Evolutionary conservation across 768 basidiomycete species (phyloP).

Genomic region (Serendipita sp.): DNA sequence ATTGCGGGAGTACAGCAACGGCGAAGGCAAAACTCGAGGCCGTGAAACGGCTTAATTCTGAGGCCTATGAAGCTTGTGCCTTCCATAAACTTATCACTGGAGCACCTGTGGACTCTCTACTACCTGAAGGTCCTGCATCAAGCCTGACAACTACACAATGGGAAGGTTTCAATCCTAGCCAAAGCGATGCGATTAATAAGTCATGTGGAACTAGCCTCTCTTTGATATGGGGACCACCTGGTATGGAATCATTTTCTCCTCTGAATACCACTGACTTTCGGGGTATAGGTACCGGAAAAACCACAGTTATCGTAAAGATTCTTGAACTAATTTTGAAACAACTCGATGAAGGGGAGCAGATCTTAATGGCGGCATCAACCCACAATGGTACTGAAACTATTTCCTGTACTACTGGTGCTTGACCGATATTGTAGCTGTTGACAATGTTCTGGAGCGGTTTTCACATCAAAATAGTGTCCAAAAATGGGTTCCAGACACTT

Average conservation of each 20-base stretch:
- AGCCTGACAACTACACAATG: not conserved
- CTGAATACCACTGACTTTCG: not conserved
- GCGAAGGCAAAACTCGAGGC: slow-evolving; percentile 52
- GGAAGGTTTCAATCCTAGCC: slow-evolving; percentile 35
- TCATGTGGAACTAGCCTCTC: slow-evolving; percentile 31
- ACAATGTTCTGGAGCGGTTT: slow-evolving; percentile 54
- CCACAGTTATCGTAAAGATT: slow-evolving; percentile 50
- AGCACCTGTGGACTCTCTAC: slow-evolving; percentile 4
- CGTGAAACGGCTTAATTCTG: slow-evolving; percentile 28
- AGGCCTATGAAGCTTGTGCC: slow-evolving; percentile 29
- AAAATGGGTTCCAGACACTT: slow-evolving; percentile 32
- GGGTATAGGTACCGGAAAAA: slow-evolving; percentile 47
- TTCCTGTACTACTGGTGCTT: not conserved
- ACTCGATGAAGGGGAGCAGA: slow-evolving; percentile 24
- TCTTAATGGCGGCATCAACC: slow-evolving; percentile 57
- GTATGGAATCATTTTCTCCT: slow-evolving; percentile 17
- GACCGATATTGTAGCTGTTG: slow-evolving; percentile 33
- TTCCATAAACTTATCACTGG: slow-evolving; percentile 36
- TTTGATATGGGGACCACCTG: slow-evolving; percentile 57
- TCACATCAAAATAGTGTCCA: slow-evolving; percentile 28
- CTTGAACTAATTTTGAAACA: slow-evolving; percentile 27
- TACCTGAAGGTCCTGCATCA: slow-evolving; percentile 2
- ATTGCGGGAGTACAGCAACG: slow-evolving; percentile 47
- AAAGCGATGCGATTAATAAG: slow-evolving; percentile 28
- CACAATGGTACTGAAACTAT: slow-evolving; percentile 37